Evolutionary conservation across 345 rosid species (phyloP).

Genomic region (Citrus hindsii): DNA sequence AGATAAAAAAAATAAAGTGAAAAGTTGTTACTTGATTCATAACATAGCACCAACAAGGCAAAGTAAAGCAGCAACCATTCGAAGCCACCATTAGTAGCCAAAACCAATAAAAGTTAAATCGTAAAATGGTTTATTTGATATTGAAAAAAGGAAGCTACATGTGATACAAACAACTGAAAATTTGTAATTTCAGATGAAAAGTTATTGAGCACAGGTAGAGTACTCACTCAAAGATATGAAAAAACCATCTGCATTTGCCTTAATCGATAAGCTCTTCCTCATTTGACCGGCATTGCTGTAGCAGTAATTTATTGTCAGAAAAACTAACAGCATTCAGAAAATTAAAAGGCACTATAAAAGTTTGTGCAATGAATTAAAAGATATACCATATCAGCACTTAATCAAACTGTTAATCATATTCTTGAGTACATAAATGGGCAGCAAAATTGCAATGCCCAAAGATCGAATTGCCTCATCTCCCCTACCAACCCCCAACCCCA

Average conservation of each 20-base stretch:
- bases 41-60: not conserved
- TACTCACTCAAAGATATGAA: conserved; percentile 75
- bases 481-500: not conserved
- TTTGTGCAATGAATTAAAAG: not conserved
- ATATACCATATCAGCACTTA: not conserved
- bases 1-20: not conserved
- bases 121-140: not conserved
- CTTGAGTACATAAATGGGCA: not conserved
- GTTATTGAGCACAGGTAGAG: not conserved
- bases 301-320: conserved; percentile 16
- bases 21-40: not conserved
- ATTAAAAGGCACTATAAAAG: not conserved
- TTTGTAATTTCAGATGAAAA: not conserved
- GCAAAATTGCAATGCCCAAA: not conserved
- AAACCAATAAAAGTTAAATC: not conserved
- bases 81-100: not conserved
- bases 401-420: not conserved
- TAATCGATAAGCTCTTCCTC: conserved; percentile 77
- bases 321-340: not conserved
- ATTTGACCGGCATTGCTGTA: conserved; percentile 94
- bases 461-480: not conserved
- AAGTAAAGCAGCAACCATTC: not conserved
- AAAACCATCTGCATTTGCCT: conserved; percentile 68
- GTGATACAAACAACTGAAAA: not conserved
- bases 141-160: not conserved